These are phyloP conservation scores for Saccharomycopsis sp. DNA, from an alignment of 805 yeast genomes.

Conservation along the genomic window DNA sequence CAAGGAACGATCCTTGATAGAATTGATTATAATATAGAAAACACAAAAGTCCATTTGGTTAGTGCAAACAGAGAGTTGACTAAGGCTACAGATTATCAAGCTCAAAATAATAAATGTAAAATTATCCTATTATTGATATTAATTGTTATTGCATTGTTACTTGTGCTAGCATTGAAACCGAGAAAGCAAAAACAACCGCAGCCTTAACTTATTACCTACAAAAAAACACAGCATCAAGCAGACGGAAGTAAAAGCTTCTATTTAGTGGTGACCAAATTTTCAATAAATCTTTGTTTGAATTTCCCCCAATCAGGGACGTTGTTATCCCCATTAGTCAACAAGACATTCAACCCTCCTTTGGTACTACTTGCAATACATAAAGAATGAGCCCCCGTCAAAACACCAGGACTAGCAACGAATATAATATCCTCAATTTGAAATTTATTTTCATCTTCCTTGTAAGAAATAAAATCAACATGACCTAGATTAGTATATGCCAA, in stretches of 20 bases:
- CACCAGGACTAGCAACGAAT: neutral
- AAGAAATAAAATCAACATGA: neutral
- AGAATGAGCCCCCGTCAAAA: neutral
- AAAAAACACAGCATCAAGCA: neutral
- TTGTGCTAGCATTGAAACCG: conserved; percentile 1
- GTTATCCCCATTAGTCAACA: neutral
- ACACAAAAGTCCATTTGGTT: conserved; percentile 69
- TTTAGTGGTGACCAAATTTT: neutral
- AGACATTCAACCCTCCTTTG: neutral
- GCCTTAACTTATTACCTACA: neutral
- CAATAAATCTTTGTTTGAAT: neutral
- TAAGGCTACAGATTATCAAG: conserved; percentile 75
- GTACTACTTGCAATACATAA: neutral
- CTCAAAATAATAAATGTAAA: conserved; percentile 86
- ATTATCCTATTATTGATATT: conserved; percentile 67
- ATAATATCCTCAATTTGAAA: neutral
- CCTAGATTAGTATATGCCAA: neutral
- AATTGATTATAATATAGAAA: conserved; percentile 84
- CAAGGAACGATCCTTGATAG: conserved; percentile 93
- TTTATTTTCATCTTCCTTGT: neutral
- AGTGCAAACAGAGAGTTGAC: conserved; percentile 71
- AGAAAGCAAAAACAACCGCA: neutral
- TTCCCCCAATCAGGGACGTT: neutral
- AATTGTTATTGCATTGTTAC: conserved; percentile 53
- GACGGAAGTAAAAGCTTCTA: neutral